Evolutionary conservation across 768 basidiomycete genomes (phyloP).

Genomic region (Suillus subalutaceus): DNA sequence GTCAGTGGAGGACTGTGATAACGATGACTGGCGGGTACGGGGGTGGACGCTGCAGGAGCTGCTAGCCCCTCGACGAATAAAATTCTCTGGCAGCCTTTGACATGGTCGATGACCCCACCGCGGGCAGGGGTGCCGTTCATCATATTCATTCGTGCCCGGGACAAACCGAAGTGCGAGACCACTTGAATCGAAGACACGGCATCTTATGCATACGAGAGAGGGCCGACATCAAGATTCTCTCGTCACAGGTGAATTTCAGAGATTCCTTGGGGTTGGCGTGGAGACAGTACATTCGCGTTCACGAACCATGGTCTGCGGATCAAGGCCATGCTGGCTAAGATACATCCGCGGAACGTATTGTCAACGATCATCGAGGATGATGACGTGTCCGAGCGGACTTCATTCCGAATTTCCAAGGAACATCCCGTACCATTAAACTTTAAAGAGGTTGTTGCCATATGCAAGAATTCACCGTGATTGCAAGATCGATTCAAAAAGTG

Average conservation of each 20-base stretch:
- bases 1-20: background rate
- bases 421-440: background rate
- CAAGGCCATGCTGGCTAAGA: constrained; percentile 1
- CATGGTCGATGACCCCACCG: background rate
- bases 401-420: background rate
- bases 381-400: background rate
- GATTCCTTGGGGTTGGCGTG: background rate
- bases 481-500: background rate
- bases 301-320: constrained; percentile 12
- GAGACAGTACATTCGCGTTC: constrained; percentile 11
- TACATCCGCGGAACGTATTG: background rate
- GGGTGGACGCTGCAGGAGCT: constrained; percentile 2
- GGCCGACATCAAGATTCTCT: background rate
- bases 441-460: background rate
- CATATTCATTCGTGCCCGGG: background rate
- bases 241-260: background rate
- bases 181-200: background rate
- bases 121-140: background rate
- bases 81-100: background rate
- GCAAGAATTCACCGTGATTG: background rate
- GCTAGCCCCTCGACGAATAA: background rate
- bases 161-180: background rate
- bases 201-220: background rate
- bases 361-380: background rate
- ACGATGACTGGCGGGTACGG: background rate